phyloP scores from a whole-genome alignment of 192 early-diverging fungal species.

The Oehlia diaphana region DNA sequence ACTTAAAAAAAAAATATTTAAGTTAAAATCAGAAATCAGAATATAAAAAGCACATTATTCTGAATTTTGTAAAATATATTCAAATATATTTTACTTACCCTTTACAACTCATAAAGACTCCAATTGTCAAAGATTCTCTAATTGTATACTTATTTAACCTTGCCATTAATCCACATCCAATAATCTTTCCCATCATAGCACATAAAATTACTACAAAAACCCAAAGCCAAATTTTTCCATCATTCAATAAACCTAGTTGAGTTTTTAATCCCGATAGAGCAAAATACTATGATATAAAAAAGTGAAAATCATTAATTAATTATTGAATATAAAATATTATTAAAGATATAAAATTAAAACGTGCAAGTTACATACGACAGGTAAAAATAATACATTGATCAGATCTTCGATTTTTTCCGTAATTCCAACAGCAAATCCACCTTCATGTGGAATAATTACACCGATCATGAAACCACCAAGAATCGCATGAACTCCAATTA shows the following conservation, averaged over 20 bases:
- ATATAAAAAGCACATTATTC: no score
- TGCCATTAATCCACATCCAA: conserved; percentile 72
- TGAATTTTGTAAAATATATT: no score
- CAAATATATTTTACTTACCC: no score
- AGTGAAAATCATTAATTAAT: no score
- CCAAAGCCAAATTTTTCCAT: conserved; percentile 68
- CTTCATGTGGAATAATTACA: conserved; percentile 84
- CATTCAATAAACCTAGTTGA: conserved; percentile 71
- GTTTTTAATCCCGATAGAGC: conserved; percentile 91
- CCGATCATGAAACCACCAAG: conserved; percentile 93
- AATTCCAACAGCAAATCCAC: conserved; percentile 81
- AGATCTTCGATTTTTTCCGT: conserved; percentile 95
- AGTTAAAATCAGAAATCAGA: no score
- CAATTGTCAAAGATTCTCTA: no score
- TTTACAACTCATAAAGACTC: no score
- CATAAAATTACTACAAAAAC: conserved; percentile 76
- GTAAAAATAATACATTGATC: conserved; percentile 81
- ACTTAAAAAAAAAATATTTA: conserved; percentile 33
- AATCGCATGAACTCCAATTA: conserved; percentile 89
- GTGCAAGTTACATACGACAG: conserved; percentile 53
- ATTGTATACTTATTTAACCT: conserved; percentile 56
- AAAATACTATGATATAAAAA: conserved; percentile 63
- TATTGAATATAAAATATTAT: no score
- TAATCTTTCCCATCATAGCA: conserved; percentile 84
- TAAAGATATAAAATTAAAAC: no score